Evolutionary conservation across 208 protist genomes (phyloP).

Genomic region (Trypanosoma cruzi): DNA sequence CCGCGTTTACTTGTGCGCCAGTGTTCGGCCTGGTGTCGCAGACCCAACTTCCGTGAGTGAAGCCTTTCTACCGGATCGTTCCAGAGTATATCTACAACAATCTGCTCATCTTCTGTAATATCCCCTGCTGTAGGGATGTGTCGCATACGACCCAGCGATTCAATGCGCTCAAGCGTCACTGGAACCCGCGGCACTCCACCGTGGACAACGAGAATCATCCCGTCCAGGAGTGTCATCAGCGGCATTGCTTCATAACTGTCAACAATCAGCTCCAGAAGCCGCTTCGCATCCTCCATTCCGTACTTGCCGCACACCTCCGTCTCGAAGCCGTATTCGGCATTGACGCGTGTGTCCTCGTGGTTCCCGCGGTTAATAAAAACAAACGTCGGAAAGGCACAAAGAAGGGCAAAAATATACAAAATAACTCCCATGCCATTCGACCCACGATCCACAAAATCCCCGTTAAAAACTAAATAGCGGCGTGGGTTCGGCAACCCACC

Average conservation of each 20-base stretch:
- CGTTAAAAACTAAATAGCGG: conserved; percentile 97
- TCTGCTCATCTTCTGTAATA: conserved; percentile 91
- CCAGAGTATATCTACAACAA: conserved; percentile 99
- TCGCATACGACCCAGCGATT: conserved; percentile 92
- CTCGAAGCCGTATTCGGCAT: conserved; percentile 86
- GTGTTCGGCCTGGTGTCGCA: conserved; percentile 71
- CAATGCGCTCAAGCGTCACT: conserved; percentile 78
- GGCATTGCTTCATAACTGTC: conserved; percentile 92
- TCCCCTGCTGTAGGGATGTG: conserved; percentile 97
- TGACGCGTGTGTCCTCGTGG: conserved; percentile 88
- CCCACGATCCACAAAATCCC: conserved; percentile 99
- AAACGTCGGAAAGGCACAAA: conserved; percentile 76
- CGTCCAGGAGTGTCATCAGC: conserved; percentile 85
- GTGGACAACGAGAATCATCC: conserved; percentile 97
- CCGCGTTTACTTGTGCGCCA: conserved; percentile 99
- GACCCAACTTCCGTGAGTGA: conserved; percentile 74
- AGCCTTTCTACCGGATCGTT: conserved; percentile 96
- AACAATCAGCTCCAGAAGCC: conserved; percentile 50
- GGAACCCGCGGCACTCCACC: conserved; percentile 95
- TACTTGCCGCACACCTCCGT: conserved; percentile 74
- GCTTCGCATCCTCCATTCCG: conserved; percentile 41
- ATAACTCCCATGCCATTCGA: conserved; percentile 96
- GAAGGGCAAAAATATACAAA: conserved; percentile 73
- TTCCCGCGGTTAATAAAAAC: conserved; percentile 94
- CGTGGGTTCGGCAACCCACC: conserved; percentile 48